Evolutionary conservation across 371 early-diverging fungal genomes (phyloP).

Genomic region (Choanephora cucurbitarum): DNA sequence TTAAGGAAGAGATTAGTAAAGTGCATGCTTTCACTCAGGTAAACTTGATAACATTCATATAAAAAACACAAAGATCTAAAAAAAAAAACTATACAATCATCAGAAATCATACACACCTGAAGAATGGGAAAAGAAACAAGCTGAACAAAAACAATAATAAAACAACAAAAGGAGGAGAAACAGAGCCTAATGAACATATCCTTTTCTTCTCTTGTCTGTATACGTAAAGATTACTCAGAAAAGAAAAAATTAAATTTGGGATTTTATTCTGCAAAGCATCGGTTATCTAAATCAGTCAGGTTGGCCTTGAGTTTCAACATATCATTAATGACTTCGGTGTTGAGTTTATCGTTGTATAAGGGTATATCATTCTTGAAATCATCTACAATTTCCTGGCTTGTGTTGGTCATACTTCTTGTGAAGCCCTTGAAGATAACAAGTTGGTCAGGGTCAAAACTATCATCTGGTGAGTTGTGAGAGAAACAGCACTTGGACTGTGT

Average conservation of each 20-base stretch:
- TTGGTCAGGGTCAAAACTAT: background rate
- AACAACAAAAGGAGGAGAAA: too few species aligned
- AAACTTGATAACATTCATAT: conserved; percentile 13
- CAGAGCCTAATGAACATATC: too few species aligned
- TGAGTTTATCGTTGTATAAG: background rate
- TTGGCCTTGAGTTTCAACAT: background rate
- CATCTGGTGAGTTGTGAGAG: background rate
- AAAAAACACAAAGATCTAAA: background rate
- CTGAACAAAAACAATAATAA: conserved; percentile 16
- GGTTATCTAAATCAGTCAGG: background rate
- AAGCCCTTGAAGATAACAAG: background rate
- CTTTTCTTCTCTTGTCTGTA: too few species aligned
- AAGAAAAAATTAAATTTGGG: too few species aligned
- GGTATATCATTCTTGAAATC: background rate
- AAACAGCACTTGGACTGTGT: background rate
- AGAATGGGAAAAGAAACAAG: conserved; percentile 60
- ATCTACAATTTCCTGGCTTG: background rate
- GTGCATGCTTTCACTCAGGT: conserved; percentile 88
- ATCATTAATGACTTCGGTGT: background rate
- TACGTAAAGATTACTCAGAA: too few species aligned
- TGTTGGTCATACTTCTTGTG: background rate
- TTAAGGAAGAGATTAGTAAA: conserved; percentile 74
- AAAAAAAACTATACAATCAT: too few species aligned
- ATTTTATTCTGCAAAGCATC: background rate
- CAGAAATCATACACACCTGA: conserved; percentile 77